Conservation (phyloP, 2,329 filamentous ascomycete genomes). For the Cryphonectria parasitica region DNA sequence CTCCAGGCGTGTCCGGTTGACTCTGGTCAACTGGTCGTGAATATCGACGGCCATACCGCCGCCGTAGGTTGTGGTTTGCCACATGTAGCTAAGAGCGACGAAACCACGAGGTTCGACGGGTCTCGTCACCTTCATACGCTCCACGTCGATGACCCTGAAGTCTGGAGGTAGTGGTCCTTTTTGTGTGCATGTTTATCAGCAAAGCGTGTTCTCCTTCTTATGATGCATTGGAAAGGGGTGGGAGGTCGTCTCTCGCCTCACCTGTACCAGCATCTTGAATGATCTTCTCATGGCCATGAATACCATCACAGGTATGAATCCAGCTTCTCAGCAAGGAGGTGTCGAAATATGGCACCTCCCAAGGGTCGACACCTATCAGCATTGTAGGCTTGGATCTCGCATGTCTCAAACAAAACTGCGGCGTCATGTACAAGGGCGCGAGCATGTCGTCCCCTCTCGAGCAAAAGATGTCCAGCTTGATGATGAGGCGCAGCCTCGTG, state of each 20-base stretch:
- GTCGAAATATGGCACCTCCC: conserved; percentile 14
- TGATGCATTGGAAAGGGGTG: background rate
- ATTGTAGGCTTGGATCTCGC: background rate
- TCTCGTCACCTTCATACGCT: conserved; percentile 7
- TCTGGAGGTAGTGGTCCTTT: conserved; percentile 3
- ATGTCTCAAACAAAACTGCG: conserved; percentile 6
- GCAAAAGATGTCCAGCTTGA: conserved; percentile 11
- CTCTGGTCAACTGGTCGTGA: conserved; percentile 3
- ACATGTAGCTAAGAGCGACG: conserved; percentile 14
- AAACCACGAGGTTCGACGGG: background rate
- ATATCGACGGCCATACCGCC: background rate
- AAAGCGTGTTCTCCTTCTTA: background rate
- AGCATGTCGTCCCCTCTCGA: conserved; percentile 7
- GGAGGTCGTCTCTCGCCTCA: background rate
- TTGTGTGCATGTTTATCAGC: background rate
- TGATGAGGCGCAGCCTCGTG: conserved; percentile 7
- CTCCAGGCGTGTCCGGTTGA: background rate
- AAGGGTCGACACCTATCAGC: conserved; percentile 9
- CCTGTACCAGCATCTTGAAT: background rate
- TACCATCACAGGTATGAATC: conserved; percentile 14
- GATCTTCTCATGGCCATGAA: conserved; percentile 2
- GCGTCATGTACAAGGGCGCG: conserved; percentile 3
- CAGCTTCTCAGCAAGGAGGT: background rate
- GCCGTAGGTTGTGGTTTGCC: background rate
- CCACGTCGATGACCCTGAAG: conserved; percentile 13